Conservation (phyloP, 2,329 filamentous ascomycete species). For the Zymoseptoria tritici region DNA sequence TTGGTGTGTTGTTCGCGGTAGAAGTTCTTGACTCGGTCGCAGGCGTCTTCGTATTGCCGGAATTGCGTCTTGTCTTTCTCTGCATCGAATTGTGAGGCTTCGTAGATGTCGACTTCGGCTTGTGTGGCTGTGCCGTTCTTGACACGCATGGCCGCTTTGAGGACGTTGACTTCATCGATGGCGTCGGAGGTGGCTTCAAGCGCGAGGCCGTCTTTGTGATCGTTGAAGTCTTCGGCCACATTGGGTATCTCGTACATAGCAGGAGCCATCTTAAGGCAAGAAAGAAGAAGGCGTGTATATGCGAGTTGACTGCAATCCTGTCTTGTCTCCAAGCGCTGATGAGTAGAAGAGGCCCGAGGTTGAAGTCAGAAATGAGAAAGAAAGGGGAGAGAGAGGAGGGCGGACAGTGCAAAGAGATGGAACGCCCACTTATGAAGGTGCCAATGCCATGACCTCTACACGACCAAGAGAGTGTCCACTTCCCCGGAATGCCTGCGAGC, state of each 20-base stretch:
- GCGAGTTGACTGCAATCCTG: neutral
- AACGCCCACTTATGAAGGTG: conserved; percentile 3
- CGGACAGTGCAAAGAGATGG: conserved; percentile 1
- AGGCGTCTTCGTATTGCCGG: conserved; percentile 75
- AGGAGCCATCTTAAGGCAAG: conserved; percentile 38
- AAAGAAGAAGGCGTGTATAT: conserved; percentile 9
- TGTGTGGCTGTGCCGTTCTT: conserved; percentile 40
- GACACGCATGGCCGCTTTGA: conserved; percentile 48
- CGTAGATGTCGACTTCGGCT: conserved; percentile 44
- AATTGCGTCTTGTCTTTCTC: conserved; percentile 74
- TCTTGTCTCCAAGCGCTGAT: neutral
- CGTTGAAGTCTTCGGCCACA: conserved; percentile 38
- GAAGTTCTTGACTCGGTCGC: conserved; percentile 78
- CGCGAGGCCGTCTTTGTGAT: conserved; percentile 49
- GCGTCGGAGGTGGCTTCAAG: conserved; percentile 53
- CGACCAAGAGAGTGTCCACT: conserved; percentile 1
- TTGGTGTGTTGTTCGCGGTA: conserved; percentile 66
- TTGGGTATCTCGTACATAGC: conserved; percentile 38
- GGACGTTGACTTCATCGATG: conserved; percentile 54
- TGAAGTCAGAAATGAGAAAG: neutral
- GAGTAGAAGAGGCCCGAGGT: neutral
- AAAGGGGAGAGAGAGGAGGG: conserved; percentile 1
- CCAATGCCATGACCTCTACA: neutral
- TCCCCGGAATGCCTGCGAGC: neutral
- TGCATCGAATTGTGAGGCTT: conserved; percentile 60